These are phyloP conservation scores for Biscogniauxia marginata DNA, from an alignment of 2,329 filamentous ascomycete genomes.

Conservation along the genomic window DNA sequence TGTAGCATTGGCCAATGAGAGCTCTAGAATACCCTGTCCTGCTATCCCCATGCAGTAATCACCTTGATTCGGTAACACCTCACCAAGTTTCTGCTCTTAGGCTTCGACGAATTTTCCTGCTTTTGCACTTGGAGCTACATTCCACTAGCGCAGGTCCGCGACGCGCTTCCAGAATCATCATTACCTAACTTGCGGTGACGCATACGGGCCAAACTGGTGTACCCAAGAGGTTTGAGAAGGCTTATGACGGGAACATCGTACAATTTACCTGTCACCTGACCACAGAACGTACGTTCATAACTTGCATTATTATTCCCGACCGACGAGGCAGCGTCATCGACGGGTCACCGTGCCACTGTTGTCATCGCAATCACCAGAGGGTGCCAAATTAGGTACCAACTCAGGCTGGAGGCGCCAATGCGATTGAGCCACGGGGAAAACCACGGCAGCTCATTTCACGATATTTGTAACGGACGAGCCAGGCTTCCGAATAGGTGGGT, in stretches of 20 bases:
- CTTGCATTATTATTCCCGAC: background rate
- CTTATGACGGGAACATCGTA: background rate
- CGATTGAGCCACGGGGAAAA: background rate
- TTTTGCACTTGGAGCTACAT: background rate
- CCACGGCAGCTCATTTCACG: no score
- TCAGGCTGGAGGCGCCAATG: background rate
- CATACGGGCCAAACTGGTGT: background rate
- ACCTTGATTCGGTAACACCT: constrained; percentile 16
- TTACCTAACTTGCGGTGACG: background rate
- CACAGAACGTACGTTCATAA: no score
- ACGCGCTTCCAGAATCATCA: background rate
- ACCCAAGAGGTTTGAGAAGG: background rate
- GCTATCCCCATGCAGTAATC: constrained; percentile 11
- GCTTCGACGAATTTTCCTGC: background rate
- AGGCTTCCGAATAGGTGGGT: no score
- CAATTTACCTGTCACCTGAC: no score
- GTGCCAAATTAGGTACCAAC: background rate
- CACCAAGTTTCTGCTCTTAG: background rate
- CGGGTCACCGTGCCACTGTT: background rate
- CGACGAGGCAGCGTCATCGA: background rate
- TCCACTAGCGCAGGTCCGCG: background rate
- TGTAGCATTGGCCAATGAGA: constrained; percentile 12
- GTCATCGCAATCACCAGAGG: background rate
- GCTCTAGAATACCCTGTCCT: constrained; percentile 2
- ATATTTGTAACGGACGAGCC: background rate